phyloP scores from a whole-genome alignment of 176 grass and related monocot genomes.

The Rhipidocladum racemiflorum region DNA sequence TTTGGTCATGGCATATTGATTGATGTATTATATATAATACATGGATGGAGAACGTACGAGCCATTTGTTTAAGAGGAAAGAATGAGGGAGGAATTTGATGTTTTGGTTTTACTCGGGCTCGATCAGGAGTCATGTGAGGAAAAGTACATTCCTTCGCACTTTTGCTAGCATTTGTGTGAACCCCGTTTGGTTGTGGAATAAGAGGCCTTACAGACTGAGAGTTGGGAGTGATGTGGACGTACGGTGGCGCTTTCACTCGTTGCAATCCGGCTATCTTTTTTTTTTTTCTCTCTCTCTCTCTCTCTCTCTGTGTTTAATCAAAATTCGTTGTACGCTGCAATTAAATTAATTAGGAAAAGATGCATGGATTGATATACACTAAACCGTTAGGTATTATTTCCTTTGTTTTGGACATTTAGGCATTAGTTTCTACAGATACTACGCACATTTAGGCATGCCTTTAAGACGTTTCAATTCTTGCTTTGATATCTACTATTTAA shows the following conservation, averaged over 20 bases:
- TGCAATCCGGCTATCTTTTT: background rate
- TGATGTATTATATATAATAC: background rate
- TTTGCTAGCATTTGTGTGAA: background rate
- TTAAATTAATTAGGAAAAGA: background rate
- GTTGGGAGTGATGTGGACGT: conserved; percentile 20
- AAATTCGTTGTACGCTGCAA: background rate
- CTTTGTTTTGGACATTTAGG: background rate
- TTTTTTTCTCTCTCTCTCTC: no score
- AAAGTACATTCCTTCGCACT: conserved; percentile 51
- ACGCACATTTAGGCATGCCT: background rate
- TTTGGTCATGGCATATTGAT: conserved; percentile 8
- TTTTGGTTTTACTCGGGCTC: conserved; percentile 28
- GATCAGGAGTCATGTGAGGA: conserved; percentile 43
- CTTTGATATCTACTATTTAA: background rate
- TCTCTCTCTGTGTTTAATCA: background rate
- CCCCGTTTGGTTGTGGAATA: conserved; percentile 14
- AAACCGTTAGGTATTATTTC: background rate
- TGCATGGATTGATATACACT: background rate
- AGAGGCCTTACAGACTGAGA: background rate
- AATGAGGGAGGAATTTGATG: conserved; percentile 40
- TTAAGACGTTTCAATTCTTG: background rate
- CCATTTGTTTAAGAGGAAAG: conserved; percentile 34
- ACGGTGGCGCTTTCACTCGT: background rate
- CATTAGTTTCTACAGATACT: background rate
- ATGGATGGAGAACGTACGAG: conserved; percentile 16